phyloP scores from a whole-genome alignment of 176 grass and related monocot genomes.

The Eragrostis nindensis region DNA sequence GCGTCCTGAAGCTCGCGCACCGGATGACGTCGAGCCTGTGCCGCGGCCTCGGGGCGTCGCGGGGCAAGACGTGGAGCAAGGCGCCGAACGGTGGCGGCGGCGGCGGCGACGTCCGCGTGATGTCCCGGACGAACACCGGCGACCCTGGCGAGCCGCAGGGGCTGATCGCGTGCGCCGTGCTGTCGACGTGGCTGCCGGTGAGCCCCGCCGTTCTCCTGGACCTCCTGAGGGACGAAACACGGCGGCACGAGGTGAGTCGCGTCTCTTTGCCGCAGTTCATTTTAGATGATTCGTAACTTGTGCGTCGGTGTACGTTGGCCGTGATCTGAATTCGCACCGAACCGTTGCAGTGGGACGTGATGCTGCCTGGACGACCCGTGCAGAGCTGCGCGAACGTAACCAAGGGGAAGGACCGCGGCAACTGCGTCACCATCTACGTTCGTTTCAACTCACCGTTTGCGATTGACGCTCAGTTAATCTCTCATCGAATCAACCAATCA shows the following conservation, averaged over 20 bases:
- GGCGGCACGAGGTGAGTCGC: conserved; percentile 51
- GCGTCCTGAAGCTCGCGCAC: conserved; percentile 76
- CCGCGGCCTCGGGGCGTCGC: conserved; percentile 50
- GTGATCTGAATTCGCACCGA: neutral
- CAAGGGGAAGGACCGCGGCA: conserved; percentile 76
- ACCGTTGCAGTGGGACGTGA: conserved; percentile 65
- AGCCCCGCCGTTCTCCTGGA: conserved; percentile 44
- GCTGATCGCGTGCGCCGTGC: conserved; percentile 62
- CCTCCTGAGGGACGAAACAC: conserved; percentile 65
- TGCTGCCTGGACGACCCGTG: conserved; percentile 37
- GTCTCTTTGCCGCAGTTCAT: neutral
- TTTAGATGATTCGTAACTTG: no score
- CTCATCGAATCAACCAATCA: neutral
- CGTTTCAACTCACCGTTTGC: neutral
- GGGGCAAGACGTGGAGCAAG: conserved; percentile 50
- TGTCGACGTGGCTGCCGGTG: conserved; percentile 70
- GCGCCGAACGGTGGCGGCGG: conserved; percentile 14
- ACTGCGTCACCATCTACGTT: conserved; percentile 70
- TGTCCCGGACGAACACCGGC: conserved; percentile 48
- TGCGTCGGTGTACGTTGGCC: neutral
- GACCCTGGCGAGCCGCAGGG: conserved; percentile 72
- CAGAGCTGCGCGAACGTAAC: conserved; percentile 50
- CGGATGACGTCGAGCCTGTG: conserved; percentile 69
- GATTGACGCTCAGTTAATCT: neutral
- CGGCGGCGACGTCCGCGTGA: conserved; percentile 50